phyloP scores from a whole-genome alignment of 2,329 filamentous ascomycete genomes.

The Diaporthe batatas region DNA sequence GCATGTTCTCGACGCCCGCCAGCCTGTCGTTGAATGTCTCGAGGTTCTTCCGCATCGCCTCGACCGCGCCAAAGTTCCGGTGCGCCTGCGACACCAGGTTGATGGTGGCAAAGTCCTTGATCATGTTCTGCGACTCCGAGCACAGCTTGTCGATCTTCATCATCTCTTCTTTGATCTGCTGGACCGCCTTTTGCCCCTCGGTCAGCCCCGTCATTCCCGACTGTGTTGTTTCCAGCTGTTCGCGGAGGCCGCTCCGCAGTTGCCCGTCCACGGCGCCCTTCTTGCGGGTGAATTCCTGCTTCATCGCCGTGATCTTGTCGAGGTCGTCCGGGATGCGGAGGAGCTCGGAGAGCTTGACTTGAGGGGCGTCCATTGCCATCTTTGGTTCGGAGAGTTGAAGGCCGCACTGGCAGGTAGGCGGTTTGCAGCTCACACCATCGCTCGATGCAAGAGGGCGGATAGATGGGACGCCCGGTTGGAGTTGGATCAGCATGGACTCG shows the following conservation, averaged over 20 bases:
- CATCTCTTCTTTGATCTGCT: constrained; percentile 97
- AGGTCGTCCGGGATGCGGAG: constrained; percentile 96
- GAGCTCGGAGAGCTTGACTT: constrained; percentile 89
- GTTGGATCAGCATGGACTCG: background rate
- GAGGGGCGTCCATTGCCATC: constrained; percentile 72
- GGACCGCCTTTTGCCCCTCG: constrained; percentile 91
- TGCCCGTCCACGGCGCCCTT: constrained; percentile 92
- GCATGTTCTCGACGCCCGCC: constrained; percentile 79
- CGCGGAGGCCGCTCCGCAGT: constrained; percentile 86
- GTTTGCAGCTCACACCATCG: constrained; percentile 37
- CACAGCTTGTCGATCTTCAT: constrained; percentile 98
- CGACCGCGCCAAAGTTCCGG: constrained; percentile 93
- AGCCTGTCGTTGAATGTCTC: constrained; percentile 88
- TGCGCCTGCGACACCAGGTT: constrained; percentile 94
- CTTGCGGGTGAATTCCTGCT: constrained; percentile 93
- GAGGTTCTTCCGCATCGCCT: constrained; percentile 92
- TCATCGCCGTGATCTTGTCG: constrained; percentile 92
- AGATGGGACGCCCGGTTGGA: constrained; percentile 1
- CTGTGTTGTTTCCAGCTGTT: constrained; percentile 95
- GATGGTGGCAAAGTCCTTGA: constrained; percentile 94
- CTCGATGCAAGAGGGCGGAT: constrained; percentile 9
- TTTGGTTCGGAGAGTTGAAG: background rate
- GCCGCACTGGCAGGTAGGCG: constrained; percentile 35
- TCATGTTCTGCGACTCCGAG: constrained; percentile 97
- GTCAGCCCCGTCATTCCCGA: constrained; percentile 89